Base-by-base conservation (phyloP, 768 basidiomycete genomes). In the Gloeostereum incarnatum region DNA sequence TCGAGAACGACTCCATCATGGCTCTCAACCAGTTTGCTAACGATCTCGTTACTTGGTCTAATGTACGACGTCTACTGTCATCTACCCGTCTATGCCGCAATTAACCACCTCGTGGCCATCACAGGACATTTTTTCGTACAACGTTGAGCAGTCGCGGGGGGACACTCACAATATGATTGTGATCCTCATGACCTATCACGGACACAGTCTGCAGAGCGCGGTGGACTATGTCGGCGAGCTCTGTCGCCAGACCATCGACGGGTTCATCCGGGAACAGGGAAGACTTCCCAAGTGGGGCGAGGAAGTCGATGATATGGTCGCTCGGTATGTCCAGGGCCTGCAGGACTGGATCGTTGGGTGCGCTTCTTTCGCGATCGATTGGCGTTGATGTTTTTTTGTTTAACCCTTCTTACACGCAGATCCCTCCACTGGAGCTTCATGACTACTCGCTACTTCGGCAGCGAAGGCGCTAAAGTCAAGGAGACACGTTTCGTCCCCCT, bases 31-130 rank as follows among this genome's bases (percentile, higher is more conserved):
- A 84, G 49, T 69, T 73, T 14, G 67, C 84, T 14, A 87, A 87
- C 42, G 85, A 87, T 47, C 64, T 87, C 38, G 80, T 87, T 38
- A 76, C 81, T n/a, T 85, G 81, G 82, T 83, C 83, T 14, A 88
- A 88, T 51, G 84, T 84, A 55, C 50, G 75, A 50, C 20, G 22
- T 21, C 42, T 25, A 25, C 16, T 22, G 42, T 30, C 24, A 24
- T 35, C 33, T 27, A 22, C 22, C 16, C n/a, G 14, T 38, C 36
- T 33, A 45, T 44, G 31, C 40, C 39, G 14, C 34, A 10, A 23
- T 26, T 31, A 24, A 24, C 21, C 22, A 20, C 21, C 24, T 6
- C n/a, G n/a, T n/a, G n/a, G n/a, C n/a, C n/a, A n/a, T n/a, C 24
- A 3, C 41, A 82, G 81, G 82, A 84, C 45, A 77, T 84, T 24